phyloP scores from a whole-genome alignment of 257 asterid genomes.

The Coffea canephora region DNA sequence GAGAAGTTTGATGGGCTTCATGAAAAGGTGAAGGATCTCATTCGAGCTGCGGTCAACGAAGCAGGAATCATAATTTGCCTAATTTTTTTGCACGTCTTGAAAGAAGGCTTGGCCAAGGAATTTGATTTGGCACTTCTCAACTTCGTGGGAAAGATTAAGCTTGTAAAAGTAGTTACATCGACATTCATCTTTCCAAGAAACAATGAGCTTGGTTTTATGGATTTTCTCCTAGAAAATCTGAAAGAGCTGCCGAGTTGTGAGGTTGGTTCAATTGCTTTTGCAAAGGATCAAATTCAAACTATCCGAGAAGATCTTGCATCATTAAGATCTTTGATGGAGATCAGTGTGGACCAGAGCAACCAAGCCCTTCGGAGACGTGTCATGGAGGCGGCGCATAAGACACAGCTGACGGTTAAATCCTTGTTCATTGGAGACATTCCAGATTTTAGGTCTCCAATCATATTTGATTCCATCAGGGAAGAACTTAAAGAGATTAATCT shows the following conservation, averaged over 20 bases:
- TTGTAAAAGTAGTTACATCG: neutral
- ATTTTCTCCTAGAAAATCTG: neutral
- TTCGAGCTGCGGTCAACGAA: neutral
- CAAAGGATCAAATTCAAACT: neutral
- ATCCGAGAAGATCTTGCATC: neutral
- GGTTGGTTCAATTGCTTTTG: neutral
- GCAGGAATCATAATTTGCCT: neutral
- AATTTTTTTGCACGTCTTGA: neutral
- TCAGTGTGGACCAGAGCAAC: neutral
- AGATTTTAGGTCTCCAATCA: neutral
- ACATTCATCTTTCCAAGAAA: neutral
- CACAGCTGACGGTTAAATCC: too few species aligned
- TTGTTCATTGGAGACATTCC: neutral
- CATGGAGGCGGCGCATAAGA: too few species aligned
- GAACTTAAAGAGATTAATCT: neutral
- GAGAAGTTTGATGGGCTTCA: neutral
- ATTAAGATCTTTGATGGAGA: neutral
- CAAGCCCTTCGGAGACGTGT: too few species aligned
- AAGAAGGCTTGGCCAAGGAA: neutral
- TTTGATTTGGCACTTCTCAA: neutral
- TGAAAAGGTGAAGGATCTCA: neutral
- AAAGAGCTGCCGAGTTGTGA: neutral
- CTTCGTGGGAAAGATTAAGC: neutral
- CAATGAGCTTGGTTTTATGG: slow-evolving; percentile 1
- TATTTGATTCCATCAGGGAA: neutral